These are phyloP conservation scores for Tetracladium setigerum DNA, from an alignment of 495 filamentous ascomycete genomes.

Conservation along the genomic window DNA sequence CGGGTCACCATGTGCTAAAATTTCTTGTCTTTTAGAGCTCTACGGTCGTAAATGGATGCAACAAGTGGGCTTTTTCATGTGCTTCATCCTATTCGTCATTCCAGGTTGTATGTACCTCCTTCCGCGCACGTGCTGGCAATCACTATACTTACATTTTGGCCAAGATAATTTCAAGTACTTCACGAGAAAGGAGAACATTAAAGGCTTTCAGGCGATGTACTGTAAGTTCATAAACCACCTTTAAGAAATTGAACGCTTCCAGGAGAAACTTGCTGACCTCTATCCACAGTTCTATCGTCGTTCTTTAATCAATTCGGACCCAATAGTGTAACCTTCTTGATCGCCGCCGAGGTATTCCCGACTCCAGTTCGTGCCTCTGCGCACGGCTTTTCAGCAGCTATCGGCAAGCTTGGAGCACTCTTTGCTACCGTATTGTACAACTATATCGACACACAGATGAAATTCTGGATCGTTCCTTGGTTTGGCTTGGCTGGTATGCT, in stretches of 20 bases:
- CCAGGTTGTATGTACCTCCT: constrained; percentile 38
- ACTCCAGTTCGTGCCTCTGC: constrained; percentile 85
- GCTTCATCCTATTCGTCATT: constrained; percentile 80
- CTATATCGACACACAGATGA: constrained; percentile 70
- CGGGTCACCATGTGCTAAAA: background rate
- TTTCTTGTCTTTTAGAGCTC: constrained; percentile 66
- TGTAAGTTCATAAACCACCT: constrained; percentile 45
- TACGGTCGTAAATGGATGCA: constrained; percentile 92
- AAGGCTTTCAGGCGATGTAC: constrained; percentile 86
- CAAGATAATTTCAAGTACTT: constrained; percentile 57
- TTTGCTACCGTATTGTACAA: constrained; percentile 79
- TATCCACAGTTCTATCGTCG: constrained; percentile 34
- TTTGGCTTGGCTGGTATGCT: constrained; percentile 79
- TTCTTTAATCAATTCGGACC: constrained; percentile 98
- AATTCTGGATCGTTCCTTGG: constrained; percentile 87
- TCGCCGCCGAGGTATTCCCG: constrained; percentile 85
- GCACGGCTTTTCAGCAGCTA: constrained; percentile 80
- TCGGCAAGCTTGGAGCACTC: constrained; percentile 78
- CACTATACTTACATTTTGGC: too few relatives aligned
- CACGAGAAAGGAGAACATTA: constrained; percentile 50
- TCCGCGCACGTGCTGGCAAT: too few relatives aligned
- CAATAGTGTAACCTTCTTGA: constrained; percentile 86
- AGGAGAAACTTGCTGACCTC: too few relatives aligned
- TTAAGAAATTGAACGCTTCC: too few relatives aligned
- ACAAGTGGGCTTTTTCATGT: constrained; percentile 78